Percentiles rank a stretch among this genome's conserved stretches.
These are phyloP conservation scores for Bipolaris victoriae DNA, from an alignment of 2,329 filamentous ascomycete genomes.

Conservation along the genomic window DNA sequence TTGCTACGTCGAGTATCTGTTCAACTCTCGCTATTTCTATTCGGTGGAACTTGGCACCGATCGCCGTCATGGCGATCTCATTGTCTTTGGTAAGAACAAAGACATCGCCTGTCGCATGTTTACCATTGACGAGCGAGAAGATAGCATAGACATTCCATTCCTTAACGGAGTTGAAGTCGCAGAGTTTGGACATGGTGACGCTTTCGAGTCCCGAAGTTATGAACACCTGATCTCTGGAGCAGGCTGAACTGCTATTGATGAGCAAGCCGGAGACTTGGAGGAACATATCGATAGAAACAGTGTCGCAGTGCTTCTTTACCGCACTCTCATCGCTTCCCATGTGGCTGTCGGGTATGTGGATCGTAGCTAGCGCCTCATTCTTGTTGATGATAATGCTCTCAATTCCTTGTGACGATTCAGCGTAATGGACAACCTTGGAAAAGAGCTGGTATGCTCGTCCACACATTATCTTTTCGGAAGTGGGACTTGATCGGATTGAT, in stretches of 20 bases:
- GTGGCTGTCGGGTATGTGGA: constrained; percentile 11
- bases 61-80: constrained; percentile 12
- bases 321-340: constrained; percentile 20
- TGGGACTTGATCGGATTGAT: constrained; percentile 1
- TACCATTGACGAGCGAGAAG: constrained; percentile 4
- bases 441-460: constrained; percentile 25
- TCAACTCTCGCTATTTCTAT: constrained; percentile 21
- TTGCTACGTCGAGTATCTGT: constrained; percentile 9
- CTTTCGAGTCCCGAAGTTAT: constrained; percentile 23
- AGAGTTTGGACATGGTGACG: constrained; percentile 12
- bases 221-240: constrained; percentile 18
- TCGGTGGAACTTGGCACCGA: constrained; percentile 20
- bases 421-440: constrained; percentile 24
- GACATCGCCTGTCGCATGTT: constrained; percentile 21
- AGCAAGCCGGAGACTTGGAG: constrained; percentile 27
- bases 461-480: constrained; percentile 17
- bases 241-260: constrained; percentile 25
- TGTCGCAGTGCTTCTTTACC: constrained; percentile 16
- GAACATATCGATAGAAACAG: constrained; percentile 25
- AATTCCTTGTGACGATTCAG: constrained; percentile 21
- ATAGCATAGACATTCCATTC: constrained; percentile 19
- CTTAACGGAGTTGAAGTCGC: constrained; percentile 10
- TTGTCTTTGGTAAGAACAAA: constrained; percentile 14
- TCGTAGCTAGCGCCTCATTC: constrained; percentile 18
- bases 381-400: constrained; percentile 18